These are phyloP conservation scores for Boletus sp. DNA, from an alignment of 768 basidiomycete species.

Conservation along the genomic window DNA sequence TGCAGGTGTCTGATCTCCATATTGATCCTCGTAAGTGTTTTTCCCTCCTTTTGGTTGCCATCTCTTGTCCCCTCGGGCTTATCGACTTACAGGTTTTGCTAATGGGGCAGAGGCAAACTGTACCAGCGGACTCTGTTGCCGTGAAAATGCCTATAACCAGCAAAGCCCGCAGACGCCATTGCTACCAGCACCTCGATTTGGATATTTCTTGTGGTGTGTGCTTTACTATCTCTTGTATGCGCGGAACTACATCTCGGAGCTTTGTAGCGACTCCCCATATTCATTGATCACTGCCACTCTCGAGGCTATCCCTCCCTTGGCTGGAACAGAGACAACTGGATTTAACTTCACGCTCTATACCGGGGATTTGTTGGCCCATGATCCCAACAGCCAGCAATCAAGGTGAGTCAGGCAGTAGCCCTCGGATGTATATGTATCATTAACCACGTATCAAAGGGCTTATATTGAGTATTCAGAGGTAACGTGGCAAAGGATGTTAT, in stretches of 20 bases:
- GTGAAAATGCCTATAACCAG: slow-evolving; percentile 48
- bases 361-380: slow-evolving; percentile 73
- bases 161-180: slow-evolving; percentile 49
- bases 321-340: slow-evolving; percentile 56
- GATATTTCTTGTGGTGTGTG: slow-evolving; percentile 55
- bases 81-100: slow-evolving; percentile 48
- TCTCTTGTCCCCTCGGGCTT: not conserved
- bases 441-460: slow-evolving; percentile 35
- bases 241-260: not conserved
- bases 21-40: slow-evolving; percentile 59
- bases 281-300: slow-evolving; percentile 58
- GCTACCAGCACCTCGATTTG: slow-evolving; percentile 64
- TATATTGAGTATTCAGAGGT: slow-evolving; percentile 66
- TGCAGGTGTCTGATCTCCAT: slow-evolving; percentile 78
- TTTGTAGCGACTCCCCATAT: slow-evolving; percentile 57
- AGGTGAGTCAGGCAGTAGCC: slow-evolving; percentile 38
- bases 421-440: not conserved
- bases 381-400: slow-evolving; percentile 59
- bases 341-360: slow-evolving; percentile 69
- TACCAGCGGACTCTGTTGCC: slow-evolving; percentile 63
- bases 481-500: not conserved
- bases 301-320: slow-evolving; percentile 62
- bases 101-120: slow-evolving; percentile 74
- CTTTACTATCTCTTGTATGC: not conserved
- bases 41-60: not conserved